Base-by-base conservation (phyloP, 192 early-diverging fungal species). In the Coemansia sp. region DNA sequence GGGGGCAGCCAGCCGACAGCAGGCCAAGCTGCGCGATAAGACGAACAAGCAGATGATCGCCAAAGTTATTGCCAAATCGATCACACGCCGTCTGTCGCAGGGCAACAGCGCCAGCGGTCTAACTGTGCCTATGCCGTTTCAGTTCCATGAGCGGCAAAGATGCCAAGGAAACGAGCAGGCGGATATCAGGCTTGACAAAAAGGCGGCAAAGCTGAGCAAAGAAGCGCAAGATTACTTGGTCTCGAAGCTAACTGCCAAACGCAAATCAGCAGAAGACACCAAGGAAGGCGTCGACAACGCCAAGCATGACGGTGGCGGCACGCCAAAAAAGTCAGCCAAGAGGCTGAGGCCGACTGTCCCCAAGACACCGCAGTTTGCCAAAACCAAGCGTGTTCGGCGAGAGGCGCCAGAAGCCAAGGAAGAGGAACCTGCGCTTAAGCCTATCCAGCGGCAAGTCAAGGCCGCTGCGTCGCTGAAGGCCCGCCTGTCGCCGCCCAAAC, bases 301-400 rank as follows among this genome's bases (percentile, higher is more conserved):
- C 28, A 16, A 31, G 29, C 28, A 31, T 8, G 25, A 25, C 7
- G 30, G 25, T 10, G 50, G 16, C 0, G 30, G 50, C 28, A 28
- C 50, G 30, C 57, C 31, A 28, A 65, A 38, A 32, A 43, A 38
- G 29, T 1, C 40, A 5, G 46, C 58, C 19, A 63, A 52, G 54
- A 67, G 52, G 54, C 48, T 60, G 9, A 55, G 49, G 45, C 58
- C 65, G 6, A 77, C 75, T 0, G 51, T 77, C 19, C 75, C 75
- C 10, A 61, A 58, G 55, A 77, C 75, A 12, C 75, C 75, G 3
- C 75, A 71, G 46, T 77, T 77, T 58, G 75, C 75, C 2, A 77
- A 69, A 40, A 53, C 49, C 54, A 71, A 68, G 65, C 68, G 75
- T 18, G 18, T 52, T 11, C 73, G 73, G 52, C 56, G 55, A 48